Evolutionary conservation across 441 rosid genomes (phyloP), one percentile per base, ranked within the genome.

Genomic region (Populus trichocarpa): DNA sequence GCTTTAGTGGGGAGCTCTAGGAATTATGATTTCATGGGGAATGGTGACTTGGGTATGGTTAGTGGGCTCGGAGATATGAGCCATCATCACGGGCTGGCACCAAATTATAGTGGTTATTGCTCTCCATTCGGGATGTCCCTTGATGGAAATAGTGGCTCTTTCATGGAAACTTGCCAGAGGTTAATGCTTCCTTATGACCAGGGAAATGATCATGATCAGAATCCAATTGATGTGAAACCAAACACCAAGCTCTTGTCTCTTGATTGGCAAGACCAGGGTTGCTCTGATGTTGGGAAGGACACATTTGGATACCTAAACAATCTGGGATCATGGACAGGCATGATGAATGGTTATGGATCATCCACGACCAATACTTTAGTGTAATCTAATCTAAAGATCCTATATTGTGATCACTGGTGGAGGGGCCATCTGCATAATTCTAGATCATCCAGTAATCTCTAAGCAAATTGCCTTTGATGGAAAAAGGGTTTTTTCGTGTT

Each of bases 241-340:
- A 90, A 87, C 80, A 70, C 95, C 16, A 89, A 88, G 85, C 80
- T 90, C 64, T 79, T 93, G 81, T 86, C 98, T 42, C 93, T 90
- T 53, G 96, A 94, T 25, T 91, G 97, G 97, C 96, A 90, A 79
- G 92, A 89, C 80, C 97, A 94, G 76, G 86, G 89, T 10, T 90
- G 89, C 77, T 83, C 93, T 8, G 89, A 88, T 25, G 80, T 65
- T 40, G 90, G 89, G 57, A 90, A 89, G 81, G 90, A 85, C 76
- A 76, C 84, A 18, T 84, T 76, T 71, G 88, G 96, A 23, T 89
- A 86, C 83, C 71, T 88, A 59, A 91, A 83, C 80, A 88, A 89
- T 72, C 46, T 88, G 79, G 95, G 94, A 83, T 76, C 97, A 28
- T 94, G 98, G 98, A 83, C 80, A 61, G 92, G 91, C 73, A 88